Percentiles rank a stretch among this genome's conserved stretches.
phyloP scores from a whole-genome alignment of 2,329 filamentous ascomycete genomes.

The Emmonsiellopsis sp. region DNA sequence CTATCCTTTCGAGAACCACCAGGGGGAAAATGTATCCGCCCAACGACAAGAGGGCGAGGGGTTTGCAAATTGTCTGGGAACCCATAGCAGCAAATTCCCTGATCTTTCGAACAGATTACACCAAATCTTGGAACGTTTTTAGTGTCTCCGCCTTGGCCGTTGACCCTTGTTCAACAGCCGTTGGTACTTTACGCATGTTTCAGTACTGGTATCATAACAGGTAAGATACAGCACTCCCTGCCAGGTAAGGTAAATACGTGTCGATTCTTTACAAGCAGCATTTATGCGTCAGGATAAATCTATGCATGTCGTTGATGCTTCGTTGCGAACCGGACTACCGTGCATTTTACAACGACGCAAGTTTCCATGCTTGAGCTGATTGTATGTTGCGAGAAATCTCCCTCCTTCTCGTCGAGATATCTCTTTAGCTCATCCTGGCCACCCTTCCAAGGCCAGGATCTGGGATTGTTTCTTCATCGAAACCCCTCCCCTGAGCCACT shows the following conservation, averaged over 20 bases:
- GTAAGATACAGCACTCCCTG: neutral
- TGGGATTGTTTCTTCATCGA: neutral
- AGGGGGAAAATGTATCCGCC: too few species aligned
- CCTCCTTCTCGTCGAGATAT: neutral
- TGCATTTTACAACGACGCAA: too few species aligned
- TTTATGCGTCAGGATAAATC: too few species aligned
- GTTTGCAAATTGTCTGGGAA: too few species aligned
- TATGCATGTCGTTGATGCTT: too few species aligned
- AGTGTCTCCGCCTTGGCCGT: neutral
- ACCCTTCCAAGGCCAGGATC: neutral
- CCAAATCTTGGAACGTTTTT: constrained; percentile 3
- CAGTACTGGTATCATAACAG: neutral
- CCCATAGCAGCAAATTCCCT: neutral
- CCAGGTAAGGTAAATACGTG: neutral
- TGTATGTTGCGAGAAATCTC: too few species aligned
- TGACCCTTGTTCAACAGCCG: neutral
- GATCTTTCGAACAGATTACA: neutral
- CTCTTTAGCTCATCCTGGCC: neutral
- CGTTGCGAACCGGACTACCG: too few species aligned
- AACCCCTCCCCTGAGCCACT: neutral
- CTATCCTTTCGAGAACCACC: too few species aligned
- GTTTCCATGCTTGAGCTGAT: too few species aligned
- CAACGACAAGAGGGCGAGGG: too few species aligned
- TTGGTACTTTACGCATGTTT: neutral
- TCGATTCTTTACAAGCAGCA: too few species aligned